Base-by-base conservation (phyloP, 2,329 filamentous ascomycete genomes). In the Septoria linicola region DNA sequence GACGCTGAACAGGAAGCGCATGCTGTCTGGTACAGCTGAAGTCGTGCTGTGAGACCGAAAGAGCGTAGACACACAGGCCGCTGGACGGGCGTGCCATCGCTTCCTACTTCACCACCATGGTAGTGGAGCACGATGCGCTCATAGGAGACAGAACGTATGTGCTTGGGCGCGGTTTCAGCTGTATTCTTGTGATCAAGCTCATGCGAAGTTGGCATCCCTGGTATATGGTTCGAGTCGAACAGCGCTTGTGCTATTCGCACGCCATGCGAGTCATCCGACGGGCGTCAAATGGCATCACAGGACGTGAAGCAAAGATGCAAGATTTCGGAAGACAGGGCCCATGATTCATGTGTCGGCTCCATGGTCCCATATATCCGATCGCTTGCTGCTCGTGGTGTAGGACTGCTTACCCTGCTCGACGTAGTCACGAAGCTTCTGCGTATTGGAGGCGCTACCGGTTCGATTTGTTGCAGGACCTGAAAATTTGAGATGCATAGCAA, bases 51-150 rank as follows among this genome's bases (percentile, higher is more conserved):
- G 20, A 4, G 31, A 16, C 31, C 11, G 14, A 34, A 34, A 34
- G 31, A 34, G 14, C 31, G 31, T 34, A 16, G n/a, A 16, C 11
- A 34, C 4, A 34, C 11, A n/a, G 13, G 4, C 6, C 14, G 11
- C 14, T 13, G 31, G n/a, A 37, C 19, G 43, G 21, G 17, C n/a
- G 43, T 37, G 16, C 32, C 16, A 21, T 19, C 11, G 31, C n/a
- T 5, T 13, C 31, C 11, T 46, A 36, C 43, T 46, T 46, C 30
- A 25, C 43, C 32, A n/a, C 34, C 37, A 16, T n/a, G 30, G 11
- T n/a, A 46, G 34, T 20, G 32, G 20, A 46, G 32, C 8, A 37
- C n/a, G 31, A 46, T 46, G 43, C 43, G 43, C 43, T 36, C 43
- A 19, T 46, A 17, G 36, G 10, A 19, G 8, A 13, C 13, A 16